Conservation (phyloP, 495 filamentous ascomycete species). For the Xylaria scruposa region DNA sequence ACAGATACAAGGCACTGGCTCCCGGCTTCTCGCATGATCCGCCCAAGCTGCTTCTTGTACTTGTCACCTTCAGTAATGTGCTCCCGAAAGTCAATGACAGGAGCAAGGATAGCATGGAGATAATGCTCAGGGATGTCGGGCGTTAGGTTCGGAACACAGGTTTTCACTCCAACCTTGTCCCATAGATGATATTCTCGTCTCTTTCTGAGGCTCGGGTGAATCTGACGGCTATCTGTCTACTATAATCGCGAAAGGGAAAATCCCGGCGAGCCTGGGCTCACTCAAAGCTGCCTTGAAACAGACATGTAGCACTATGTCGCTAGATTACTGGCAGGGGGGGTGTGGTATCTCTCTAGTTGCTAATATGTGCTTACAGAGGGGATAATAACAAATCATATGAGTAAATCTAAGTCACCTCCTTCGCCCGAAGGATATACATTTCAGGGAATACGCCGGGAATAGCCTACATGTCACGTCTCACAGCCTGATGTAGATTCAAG, state of each 20-base stretch:
- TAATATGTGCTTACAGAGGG: neutral
- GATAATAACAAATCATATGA: neutral
- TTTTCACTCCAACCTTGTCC: neutral
- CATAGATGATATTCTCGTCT: neutral
- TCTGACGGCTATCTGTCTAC: neutral
- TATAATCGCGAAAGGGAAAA: neutral
- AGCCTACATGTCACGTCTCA: neutral
- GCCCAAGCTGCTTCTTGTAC: neutral
- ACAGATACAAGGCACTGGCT: neutral
- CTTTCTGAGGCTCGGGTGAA: neutral
- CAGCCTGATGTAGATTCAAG: neutral
- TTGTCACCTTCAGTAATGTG: neutral
- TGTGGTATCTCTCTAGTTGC: neutral
- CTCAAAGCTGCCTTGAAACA: neutral
- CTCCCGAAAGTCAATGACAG: neutral
- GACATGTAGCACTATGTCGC: neutral
- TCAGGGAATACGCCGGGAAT: neutral
- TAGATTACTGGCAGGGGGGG: neutral
- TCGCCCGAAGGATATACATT: neutral
- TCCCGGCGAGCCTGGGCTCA: neutral
- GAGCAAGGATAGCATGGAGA: neutral
- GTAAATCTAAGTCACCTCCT: neutral
- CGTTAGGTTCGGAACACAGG: neutral
- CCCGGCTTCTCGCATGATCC: neutral
- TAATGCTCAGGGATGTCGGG: neutral